Evolutionary conservation across 345 rosid species (phyloP).

Genomic region (Euphorbia peplus): DNA sequence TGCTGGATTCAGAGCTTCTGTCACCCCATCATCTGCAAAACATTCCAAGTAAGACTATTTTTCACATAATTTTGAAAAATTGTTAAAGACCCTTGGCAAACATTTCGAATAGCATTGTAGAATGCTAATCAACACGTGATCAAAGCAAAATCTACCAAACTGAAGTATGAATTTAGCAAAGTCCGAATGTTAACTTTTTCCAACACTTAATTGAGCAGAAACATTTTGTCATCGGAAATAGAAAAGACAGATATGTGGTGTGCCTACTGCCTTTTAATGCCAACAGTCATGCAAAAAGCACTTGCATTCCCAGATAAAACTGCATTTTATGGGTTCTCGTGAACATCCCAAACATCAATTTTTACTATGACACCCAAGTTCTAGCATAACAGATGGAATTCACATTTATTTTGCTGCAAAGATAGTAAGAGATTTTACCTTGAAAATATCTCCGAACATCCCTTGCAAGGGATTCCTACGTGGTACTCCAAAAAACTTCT

Average conservation of each 20-base stretch:
- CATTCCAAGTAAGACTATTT: not conserved
- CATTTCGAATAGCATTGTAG: too few species aligned
- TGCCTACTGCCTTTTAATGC: too few species aligned
- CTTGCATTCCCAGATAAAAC: too few species aligned
- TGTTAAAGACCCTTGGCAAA: too few species aligned
- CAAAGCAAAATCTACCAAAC: too few species aligned
- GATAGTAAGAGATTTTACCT: constrained; percentile 35
- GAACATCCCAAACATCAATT: not conserved
- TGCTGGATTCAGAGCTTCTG: not conserved
- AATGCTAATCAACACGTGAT: too few species aligned
- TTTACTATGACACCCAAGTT: not conserved
- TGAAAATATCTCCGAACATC: constrained; percentile 81
- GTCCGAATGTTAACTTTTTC: too few species aligned
- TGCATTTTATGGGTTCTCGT: not conserved
- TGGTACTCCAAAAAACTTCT: constrained; percentile 71
- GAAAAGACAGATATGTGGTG: too few species aligned
- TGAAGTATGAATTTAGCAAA: too few species aligned
- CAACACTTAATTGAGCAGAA: too few species aligned
- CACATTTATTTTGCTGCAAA: not conserved
- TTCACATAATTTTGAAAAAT: not conserved
- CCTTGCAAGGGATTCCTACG: constrained; percentile 85
- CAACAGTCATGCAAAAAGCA: not conserved
- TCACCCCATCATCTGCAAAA: constrained; percentile 23
- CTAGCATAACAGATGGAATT: not conserved
- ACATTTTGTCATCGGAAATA: too few species aligned